Base-by-base conservation (phyloP, 345 rosid genomes). In the Ailanthus altissimus region DNA sequence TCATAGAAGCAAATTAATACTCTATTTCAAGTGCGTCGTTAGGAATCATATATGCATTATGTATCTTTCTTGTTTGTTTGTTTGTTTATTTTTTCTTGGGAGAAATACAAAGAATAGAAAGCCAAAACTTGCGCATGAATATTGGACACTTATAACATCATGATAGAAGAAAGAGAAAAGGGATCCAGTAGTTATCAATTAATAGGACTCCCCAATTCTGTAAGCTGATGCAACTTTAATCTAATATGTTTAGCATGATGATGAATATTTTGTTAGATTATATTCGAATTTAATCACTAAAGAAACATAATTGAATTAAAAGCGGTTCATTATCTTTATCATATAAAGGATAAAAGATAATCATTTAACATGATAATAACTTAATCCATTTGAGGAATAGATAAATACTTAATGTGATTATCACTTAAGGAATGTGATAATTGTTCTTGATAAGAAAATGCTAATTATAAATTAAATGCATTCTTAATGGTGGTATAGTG, bases 1-100 rank as follows among this genome's bases (percentile, higher is more conserved):
- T 13, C 45, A 81, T 57, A 71, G 72, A 57, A 1, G 8, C 18
- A 73, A 69, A 50, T 13, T 11, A 77, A 23, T 76, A 56, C 23
- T 54, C 50, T 73, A 72, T 61, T 64, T 61, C 38, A 71, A 72
- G 81, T 80, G 80, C 75, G 70, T 58, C 21, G 16, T 16, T 42
- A 32, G 57, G 74, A 69, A 78, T 64, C 61, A 72, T 59, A 56
- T 54, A 42, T n/a, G 70, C 70, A 68, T 8, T 63, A 38, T 28
- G 1, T 43, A 46, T 67, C 64, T 43, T 69, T 47, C 81, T 79
- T 79, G 72, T 61, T 67, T 69, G 28, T 25, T 21, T 23, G 40
- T 32, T 32, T 32, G 38, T 32, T 32, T 32, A 32, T 32, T 32
- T 32, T 32, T 32, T 32, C 38, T 32, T 32, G 76, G 59, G 72